A percentile compares a stretch with the other conserved stretches of the same genome.
phyloP scores from a whole-genome alignment of 352 stramenopile genomes.

The Pythium grandisporangium region DNA sequence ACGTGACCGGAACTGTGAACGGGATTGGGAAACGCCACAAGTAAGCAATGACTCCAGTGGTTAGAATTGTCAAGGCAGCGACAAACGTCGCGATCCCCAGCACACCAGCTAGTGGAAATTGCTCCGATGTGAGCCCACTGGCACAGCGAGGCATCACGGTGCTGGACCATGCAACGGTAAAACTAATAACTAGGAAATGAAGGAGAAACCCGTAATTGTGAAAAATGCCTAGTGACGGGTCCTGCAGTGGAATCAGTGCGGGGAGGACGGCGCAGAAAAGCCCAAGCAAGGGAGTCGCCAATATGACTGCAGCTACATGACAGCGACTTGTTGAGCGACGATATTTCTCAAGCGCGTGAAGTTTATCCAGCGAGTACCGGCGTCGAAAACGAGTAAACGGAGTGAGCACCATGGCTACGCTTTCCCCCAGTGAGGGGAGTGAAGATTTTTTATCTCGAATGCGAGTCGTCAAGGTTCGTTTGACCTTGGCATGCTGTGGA shows the following conservation, averaged over 20 bases:
- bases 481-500: too few species aligned
- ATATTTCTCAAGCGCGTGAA: slow-evolving; percentile 1
- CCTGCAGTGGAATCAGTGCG: slow-evolving; percentile 1
- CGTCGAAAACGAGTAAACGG: neutral
- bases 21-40: neutral
- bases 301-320: neutral
- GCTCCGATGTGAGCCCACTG: neutral
- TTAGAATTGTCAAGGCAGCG: too few species aligned
- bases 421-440: too few species aligned
- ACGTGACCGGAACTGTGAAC: neutral
- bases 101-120: neutral
- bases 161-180: neutral
- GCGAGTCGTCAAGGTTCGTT: too few species aligned
- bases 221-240: neutral
- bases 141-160: neutral
- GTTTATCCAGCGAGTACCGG: neutral
- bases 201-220: neutral
- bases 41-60: neutral
- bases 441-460: too few species aligned
- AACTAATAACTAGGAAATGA: neutral
- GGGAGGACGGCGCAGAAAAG: neutral
- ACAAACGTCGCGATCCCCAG: neutral
- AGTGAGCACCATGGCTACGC: neutral
- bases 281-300: neutral
- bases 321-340: neutral